Conservation (phyloP, 306 rosid genomes). For the Cercis canadensis region DNA sequence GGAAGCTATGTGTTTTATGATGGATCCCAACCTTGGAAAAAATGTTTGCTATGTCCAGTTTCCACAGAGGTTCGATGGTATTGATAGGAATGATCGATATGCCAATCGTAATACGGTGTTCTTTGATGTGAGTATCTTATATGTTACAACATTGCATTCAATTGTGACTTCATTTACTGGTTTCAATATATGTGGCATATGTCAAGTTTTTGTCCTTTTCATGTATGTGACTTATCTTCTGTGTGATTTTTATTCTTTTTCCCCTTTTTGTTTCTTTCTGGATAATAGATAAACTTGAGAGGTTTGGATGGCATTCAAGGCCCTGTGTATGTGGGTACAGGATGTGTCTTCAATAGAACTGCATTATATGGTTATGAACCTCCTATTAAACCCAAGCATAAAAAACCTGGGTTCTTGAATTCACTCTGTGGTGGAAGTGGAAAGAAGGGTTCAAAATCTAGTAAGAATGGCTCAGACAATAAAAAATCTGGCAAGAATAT, state of each 20-base stretch:
- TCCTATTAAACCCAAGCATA: conserved; percentile 79
- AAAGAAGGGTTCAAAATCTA: conserved; percentile 76
- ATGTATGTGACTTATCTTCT: background rate
- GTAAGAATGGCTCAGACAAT: conserved; percentile 79
- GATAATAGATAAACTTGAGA: conserved; percentile 80
- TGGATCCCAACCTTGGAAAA: conserved; percentile 95
- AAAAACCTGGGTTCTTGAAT: conserved; percentile 70
- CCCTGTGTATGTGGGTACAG: conserved; percentile 95
- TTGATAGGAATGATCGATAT: conserved; percentile 87
- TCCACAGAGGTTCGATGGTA: conserved; percentile 93
- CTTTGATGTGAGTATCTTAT: conserved; percentile 74
- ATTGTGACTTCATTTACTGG: conserved; percentile 15
- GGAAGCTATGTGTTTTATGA: conserved; percentile 92
- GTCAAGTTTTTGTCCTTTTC: conserved; percentile 14
- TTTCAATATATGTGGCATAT: background rate
- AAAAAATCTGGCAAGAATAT: conserved; percentile 75
- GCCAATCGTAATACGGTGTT: conserved; percentile 94
- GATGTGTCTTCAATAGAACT: conserved; percentile 90
- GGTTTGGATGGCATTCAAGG: conserved; percentile 96
- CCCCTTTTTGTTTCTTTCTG: conserved; percentile 30
- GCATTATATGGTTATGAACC: conserved; percentile 95
- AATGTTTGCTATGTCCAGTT: conserved; percentile 87
- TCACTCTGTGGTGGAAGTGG: conserved; percentile 75
- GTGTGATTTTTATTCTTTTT: conserved; percentile 3
- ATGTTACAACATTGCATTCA: conserved; percentile 16